Percentiles rank a stretch among this genome's conserved stretches.
Evolutionary conservation across 306 rosid species (phyloP).

Genomic region (Leucaena leucocephala): DNA sequence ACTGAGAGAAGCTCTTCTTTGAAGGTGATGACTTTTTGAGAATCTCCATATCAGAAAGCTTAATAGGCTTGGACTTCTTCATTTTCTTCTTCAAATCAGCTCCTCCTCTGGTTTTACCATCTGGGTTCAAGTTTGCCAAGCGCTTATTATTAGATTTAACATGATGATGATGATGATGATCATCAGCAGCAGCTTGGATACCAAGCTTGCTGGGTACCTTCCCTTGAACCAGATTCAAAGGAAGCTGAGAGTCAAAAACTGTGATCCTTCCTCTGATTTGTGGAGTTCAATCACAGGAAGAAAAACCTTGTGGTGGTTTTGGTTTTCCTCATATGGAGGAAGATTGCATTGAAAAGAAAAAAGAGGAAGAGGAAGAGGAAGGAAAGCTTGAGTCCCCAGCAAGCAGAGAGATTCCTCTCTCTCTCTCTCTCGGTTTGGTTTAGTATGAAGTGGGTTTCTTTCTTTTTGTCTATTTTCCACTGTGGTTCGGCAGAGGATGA

Average conservation of each 20-base stretch:
- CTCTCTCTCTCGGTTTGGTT: conserved; percentile 39
- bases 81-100: conserved; percentile 85
- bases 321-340: conserved; percentile 29
- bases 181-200: conserved; percentile 67
- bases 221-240: conserved; percentile 81
- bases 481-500: conserved; percentile 39
- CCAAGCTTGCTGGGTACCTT: conserved; percentile 66
- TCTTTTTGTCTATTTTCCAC: conserved; percentile 46
- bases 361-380: conserved; percentile 32
- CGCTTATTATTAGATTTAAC: conserved; percentile 60
- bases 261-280: conserved; percentile 46
- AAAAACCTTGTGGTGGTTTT: conserved; percentile 35
- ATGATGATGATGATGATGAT: conserved; percentile 35
- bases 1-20: background rate
- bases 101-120: conserved; percentile 70
- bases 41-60: conserved; percentile 63
- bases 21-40: conserved; percentile 39
- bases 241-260: conserved; percentile 28
- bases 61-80: conserved; percentile 69
- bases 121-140: conserved; percentile 55
- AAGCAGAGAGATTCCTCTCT: conserved; percentile 53
- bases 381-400: conserved; percentile 54
- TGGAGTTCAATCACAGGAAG: conserved; percentile 49
- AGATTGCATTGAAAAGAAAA: conserved; percentile 35
- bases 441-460: conserved; percentile 38